These are phyloP conservation scores for Chlorella sorokiniana DNA, from an alignment of 139 green algal species.

Conservation along the genomic window DNA sequence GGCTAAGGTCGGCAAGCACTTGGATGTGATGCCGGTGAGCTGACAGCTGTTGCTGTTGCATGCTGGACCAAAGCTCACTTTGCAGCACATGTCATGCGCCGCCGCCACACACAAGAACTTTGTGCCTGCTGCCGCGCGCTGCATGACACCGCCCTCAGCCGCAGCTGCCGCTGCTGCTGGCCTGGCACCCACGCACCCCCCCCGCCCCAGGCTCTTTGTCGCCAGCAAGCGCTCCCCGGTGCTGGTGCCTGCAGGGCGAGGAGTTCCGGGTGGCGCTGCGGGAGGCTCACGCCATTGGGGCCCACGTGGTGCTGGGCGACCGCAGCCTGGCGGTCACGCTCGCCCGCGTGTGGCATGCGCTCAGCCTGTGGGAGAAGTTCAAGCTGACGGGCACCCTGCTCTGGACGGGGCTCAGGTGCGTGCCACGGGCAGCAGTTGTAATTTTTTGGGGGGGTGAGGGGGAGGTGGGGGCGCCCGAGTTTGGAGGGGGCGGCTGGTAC, in stretches of 20 bases:
- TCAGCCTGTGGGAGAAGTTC: conserved; percentile 53
- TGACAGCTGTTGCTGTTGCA: background rate
- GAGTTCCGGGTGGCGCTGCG: conserved; percentile 66
- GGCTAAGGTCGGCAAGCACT: conserved; percentile 41
- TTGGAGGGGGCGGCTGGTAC: too few relatives aligned
- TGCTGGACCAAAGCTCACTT: too few relatives aligned
- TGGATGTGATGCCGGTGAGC: conserved; percentile 49
- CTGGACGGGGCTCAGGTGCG: conserved; percentile 47
- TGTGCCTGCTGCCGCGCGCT: background rate
- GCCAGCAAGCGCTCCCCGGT: too few relatives aligned
- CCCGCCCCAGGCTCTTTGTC: background rate
- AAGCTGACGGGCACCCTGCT: conserved; percentile 50
- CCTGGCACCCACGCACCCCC: background rate
- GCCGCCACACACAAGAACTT: too few relatives aligned
- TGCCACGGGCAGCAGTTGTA: background rate
- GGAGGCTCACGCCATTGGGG: conserved; percentile 51
- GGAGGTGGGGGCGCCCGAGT: background rate
- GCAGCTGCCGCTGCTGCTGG: background rate
- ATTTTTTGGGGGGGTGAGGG: background rate
- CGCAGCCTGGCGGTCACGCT: conserved; percentile 55
- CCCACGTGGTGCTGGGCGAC: conserved; percentile 62
- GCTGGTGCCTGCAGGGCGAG: conserved; percentile 52
- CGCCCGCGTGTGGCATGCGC: conserved; percentile 52
- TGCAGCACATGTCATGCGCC: too few relatives aligned
- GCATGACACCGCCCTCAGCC: background rate